phyloP scores from a whole-genome alignment of 192 early-diverging fungal species.

The Endogone sp. region DNA sequence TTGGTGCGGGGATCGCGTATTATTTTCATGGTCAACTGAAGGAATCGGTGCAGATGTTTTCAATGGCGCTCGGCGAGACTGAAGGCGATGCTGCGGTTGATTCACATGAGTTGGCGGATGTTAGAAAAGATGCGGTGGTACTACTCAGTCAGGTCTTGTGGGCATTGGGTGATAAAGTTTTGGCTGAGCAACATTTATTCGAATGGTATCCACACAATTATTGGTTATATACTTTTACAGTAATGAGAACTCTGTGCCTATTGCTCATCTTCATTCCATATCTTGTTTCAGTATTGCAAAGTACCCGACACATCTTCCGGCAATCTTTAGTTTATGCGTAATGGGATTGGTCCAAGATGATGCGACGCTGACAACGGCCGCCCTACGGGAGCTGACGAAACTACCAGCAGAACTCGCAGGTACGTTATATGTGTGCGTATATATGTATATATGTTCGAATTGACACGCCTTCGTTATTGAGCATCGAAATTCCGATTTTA shows the following conservation, averaged over 20 bases:
- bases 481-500: too few relatives aligned
- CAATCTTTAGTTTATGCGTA: conserved; percentile 64
- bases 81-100: conserved; percentile 19
- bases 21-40: conserved; percentile 68
- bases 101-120: conserved; percentile 32
- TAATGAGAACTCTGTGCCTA: too few relatives aligned
- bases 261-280: background rate
- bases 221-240: too few relatives aligned
- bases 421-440: conserved; percentile 24
- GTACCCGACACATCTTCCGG: conserved; percentile 50
- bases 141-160: conserved; percentile 85
- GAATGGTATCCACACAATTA: conserved; percentile 51
- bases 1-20: conserved; percentile 72
- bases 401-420: conserved; percentile 37
- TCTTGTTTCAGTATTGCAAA: conserved; percentile 43
- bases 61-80: conserved; percentile 58
- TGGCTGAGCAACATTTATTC: conserved; percentile 81
- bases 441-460: background rate
- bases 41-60: conserved; percentile 69
- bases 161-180: conserved; percentile 74
- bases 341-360: conserved; percentile 66
- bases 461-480: too few relatives aligned
- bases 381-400: conserved; percentile 64
- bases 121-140: conserved; percentile 64
- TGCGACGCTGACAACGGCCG: conserved; percentile 52